Evolutionary conservation across 169 alveolate species (phyloP).

Genomic region (Eimeria brunetti): DNA sequence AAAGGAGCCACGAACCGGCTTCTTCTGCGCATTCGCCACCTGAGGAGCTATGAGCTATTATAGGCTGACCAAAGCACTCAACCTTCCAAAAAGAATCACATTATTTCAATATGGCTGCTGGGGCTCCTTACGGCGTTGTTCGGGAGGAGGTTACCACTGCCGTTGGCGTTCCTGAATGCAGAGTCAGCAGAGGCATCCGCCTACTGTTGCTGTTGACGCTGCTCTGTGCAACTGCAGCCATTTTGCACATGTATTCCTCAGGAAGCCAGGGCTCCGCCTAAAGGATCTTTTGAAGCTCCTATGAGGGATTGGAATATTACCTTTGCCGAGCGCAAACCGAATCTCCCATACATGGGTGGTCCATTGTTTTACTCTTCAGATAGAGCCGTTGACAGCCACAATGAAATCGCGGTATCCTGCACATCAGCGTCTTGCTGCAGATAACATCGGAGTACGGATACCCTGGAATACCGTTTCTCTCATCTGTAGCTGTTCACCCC

Average conservation of each 20-base stretch:
- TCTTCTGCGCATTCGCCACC: neutral
- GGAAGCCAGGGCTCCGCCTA: neutral
- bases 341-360: neutral
- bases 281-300: neutral
- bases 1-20: constrained; percentile 4
- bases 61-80: neutral
- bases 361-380: neutral
- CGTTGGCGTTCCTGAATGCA: neutral
- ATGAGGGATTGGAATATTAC: neutral
- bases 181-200: neutral
- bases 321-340: neutral
- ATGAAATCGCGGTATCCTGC: neutral
- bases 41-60: neutral
- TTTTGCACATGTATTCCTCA: neutral
- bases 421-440: neutral
- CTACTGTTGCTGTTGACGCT: neutral
- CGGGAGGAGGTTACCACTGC: neutral
- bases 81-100: neutral
- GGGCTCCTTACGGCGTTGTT: neutral
- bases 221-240: neutral
- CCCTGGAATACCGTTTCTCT: neutral
- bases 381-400: neutral
- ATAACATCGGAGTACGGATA: neutral
- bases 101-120: neutral
- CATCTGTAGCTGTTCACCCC: neutral